These are phyloP conservation scores for Coemansia sp. DNA, from an alignment of 192 early-diverging fungal species.

Conservation along the genomic window DNA sequence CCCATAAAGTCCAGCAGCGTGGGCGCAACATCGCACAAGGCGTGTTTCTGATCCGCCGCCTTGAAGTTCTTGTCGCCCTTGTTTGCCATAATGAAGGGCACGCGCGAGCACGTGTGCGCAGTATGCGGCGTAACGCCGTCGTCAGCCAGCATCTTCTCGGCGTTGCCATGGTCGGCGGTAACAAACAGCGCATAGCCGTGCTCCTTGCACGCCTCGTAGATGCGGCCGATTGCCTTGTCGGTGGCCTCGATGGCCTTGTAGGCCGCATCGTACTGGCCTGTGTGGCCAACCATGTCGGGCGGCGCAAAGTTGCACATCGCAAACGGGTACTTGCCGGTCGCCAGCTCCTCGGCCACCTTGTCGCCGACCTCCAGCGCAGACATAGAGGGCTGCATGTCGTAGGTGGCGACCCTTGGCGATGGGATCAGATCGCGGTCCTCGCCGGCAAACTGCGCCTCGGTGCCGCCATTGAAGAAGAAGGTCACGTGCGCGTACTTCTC, in stretches of 20 bases:
- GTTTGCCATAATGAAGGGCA: conserved; percentile 88
- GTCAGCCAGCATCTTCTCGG: conserved; percentile 95
- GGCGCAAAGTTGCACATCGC: conserved; percentile 99
- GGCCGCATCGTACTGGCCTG: conserved; percentile 92
- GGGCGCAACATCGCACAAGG: conserved; percentile 96
- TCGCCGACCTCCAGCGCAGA: conserved; percentile 85
- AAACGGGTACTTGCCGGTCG: conserved; percentile 80
- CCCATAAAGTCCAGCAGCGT: conserved; percentile 94
- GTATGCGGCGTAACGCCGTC: conserved; percentile 90
- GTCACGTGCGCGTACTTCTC: conserved; percentile 99
- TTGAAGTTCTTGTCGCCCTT: conserved; percentile 58
- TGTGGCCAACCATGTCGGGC: conserved; percentile 98
- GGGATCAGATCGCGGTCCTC: conserved; percentile 92
- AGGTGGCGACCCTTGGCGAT: conserved; percentile 96
- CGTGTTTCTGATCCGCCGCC: conserved; percentile 60
- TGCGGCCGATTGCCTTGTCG: conserved; percentile 91
- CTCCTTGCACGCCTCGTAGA: conserved; percentile 90
- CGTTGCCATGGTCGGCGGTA: conserved; percentile 99
- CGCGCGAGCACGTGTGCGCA: conserved; percentile 88
- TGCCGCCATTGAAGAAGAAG: conserved; percentile 99
- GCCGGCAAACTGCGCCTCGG: conserved; percentile 83
- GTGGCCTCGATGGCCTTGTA: conserved; percentile 91
- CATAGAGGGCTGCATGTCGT: conserved; percentile 97
- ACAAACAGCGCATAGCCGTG: conserved; percentile 91
- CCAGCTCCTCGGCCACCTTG: conserved; percentile 85